Conservation (phyloP, 768 basidiomycete species). For the Russula sp. region DNA sequence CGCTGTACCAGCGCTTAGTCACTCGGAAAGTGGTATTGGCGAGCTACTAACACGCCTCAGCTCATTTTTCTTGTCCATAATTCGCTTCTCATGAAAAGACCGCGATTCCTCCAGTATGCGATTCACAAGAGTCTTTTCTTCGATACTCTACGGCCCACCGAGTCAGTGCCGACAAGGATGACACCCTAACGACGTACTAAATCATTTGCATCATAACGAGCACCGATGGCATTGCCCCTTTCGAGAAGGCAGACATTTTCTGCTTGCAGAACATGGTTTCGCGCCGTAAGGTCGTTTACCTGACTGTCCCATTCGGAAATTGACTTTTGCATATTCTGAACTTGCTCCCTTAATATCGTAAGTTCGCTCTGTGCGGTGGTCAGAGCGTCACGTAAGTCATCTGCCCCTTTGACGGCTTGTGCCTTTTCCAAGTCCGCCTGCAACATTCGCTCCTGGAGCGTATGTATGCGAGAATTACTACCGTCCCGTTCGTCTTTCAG, state of each 20-base stretch:
- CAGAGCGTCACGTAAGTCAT: slow-evolving; percentile 17
- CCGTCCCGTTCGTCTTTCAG: slow-evolving; percentile 16
- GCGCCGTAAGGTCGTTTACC: slow-evolving; percentile 23
- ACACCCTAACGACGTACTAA: slow-evolving; percentile 21
- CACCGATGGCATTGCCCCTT: slow-evolving; percentile 25
- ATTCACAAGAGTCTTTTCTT: slow-evolving; percentile 30
- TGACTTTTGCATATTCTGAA: slow-evolving; percentile 21
- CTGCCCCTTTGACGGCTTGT: slow-evolving; percentile 15
- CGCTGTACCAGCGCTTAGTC: slow-evolving; percentile 22
- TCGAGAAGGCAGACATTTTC: slow-evolving; percentile 22
- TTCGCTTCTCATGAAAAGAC: slow-evolving; percentile 29
- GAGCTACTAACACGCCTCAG: slow-evolving; percentile 27
- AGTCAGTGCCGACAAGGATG: not conserved
- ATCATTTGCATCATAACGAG: slow-evolving; percentile 28
- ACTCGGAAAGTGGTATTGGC: not conserved
- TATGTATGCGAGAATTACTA: slow-evolving; percentile 15
- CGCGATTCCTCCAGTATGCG: slow-evolving; percentile 28
- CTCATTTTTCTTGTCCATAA: slow-evolving; percentile 32
- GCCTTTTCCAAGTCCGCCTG: slow-evolving; percentile 18
- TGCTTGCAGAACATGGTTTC: slow-evolving; percentile 22
- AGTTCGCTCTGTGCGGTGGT: slow-evolving; percentile 18
- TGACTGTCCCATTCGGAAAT: slow-evolving; percentile 22
- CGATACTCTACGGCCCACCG: slow-evolving; percentile 23
- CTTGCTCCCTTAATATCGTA: slow-evolving; percentile 18
- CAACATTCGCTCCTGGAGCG: slow-evolving; percentile 12